phyloP scores from a whole-genome alignment of 345 rosid species.

The Linum tenue region DNA sequence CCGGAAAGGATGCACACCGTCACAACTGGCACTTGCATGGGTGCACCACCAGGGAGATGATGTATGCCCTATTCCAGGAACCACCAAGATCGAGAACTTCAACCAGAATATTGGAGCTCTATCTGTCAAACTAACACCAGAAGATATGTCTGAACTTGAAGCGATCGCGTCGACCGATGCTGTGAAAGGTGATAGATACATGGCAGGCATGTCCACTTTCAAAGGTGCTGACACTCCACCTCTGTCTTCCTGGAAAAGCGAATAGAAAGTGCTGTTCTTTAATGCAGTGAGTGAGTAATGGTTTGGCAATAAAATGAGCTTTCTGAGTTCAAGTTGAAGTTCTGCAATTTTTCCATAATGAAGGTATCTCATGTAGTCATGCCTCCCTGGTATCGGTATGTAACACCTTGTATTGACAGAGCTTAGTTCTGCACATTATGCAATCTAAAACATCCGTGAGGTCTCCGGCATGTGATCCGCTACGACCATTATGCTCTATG shows the following conservation, averaged over 20 bases:
- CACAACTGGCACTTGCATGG: constrained; percentile 72
- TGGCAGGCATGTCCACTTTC: constrained; percentile 7
- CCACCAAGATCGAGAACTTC: constrained; percentile 51
- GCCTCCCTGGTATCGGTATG: neutral
- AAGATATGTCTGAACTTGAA: constrained; percentile 55
- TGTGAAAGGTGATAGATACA: constrained; percentile 39
- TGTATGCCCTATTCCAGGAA: constrained; percentile 58
- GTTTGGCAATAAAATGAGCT: neutral
- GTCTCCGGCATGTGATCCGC: too few relatives aligned
- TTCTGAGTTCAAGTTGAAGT: neutral
- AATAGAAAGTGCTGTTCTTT: neutral
- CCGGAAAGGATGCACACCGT: constrained; percentile 46
- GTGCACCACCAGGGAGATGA: constrained; percentile 57
- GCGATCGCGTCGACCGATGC: constrained; percentile 27
- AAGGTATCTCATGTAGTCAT: neutral
- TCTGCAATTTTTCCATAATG: neutral
- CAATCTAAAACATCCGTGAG: neutral
- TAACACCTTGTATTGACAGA: neutral
- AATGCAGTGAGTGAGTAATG: neutral
- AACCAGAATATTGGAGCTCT: constrained; percentile 49
- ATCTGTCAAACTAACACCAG: constrained; percentile 40
- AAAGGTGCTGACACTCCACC: constrained; percentile 42
- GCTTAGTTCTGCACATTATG: neutral
- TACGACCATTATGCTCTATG: neutral
- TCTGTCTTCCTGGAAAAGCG: constrained; percentile 38